Evolutionary conservation across 148 eudicot species (phyloP).

Genomic region (Silene latifolia): DNA sequence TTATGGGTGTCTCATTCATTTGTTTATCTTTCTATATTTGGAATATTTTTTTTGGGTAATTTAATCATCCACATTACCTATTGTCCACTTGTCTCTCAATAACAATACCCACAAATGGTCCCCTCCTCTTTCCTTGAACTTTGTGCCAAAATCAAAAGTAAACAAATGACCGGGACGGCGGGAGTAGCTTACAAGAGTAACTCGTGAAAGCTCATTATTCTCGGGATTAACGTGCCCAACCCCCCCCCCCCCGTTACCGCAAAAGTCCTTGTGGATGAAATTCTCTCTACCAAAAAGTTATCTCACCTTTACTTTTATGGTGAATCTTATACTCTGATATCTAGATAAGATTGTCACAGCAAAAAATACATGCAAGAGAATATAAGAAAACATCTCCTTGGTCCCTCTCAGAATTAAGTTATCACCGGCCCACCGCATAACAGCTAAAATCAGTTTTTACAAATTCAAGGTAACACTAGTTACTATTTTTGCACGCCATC

Average conservation of each 20-base stretch:
- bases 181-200: conserved; percentile 3
- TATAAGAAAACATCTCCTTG: neutral
- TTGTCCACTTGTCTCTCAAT: too few species aligned
- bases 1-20: too few species aligned
- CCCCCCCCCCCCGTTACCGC: neutral
- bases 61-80: too few species aligned
- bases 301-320: neutral
- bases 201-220: neutral
- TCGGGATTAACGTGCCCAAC: too few species aligned
- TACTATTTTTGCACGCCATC: neutral
- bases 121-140: too few species aligned
- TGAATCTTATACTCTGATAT: conserved; percentile 6
- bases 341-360: conserved; percentile 14
- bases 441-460: too few species aligned
- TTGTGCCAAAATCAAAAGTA: too few species aligned
- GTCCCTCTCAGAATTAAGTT: neutral
- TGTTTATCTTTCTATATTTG: too few species aligned
- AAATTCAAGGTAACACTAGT: neutral
- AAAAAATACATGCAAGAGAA: conserved; percentile 4
- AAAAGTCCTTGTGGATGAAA: neutral
- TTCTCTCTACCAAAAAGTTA: conserved; percentile 3
- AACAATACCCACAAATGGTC: too few species aligned
- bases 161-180: too few species aligned
- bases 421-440: neutral
- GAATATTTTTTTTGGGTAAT: too few species aligned